Conservation (phyloP, 176 grass and related monocot genomes). For the Puya raimondii region DNA sequence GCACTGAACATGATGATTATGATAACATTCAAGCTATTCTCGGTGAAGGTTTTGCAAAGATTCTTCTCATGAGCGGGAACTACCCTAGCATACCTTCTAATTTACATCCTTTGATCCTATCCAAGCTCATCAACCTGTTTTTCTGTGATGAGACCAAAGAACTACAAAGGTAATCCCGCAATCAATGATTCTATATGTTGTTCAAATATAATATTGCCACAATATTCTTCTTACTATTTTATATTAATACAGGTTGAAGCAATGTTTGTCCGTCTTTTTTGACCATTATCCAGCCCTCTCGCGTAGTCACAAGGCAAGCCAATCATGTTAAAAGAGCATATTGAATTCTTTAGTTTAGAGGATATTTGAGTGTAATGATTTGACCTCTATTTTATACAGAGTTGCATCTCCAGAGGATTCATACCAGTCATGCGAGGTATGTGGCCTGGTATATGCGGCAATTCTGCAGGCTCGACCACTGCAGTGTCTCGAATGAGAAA, state of each 20-base stretch:
- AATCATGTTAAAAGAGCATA: not conserved
- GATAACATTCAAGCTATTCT: slow-evolving; percentile 62
- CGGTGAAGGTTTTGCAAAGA: slow-evolving; percentile 89
- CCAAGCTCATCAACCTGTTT: slow-evolving; percentile 56
- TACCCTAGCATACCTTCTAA: slow-evolving; percentile 51
- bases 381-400: slow-evolving; percentile 22
- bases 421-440: slow-evolving; percentile 62
- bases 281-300: slow-evolving; percentile 76
- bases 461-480: slow-evolving; percentile 36
- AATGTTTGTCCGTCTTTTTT: slow-evolving; percentile 88
- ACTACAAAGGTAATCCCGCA: slow-evolving; percentile 46
- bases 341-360: not conserved
- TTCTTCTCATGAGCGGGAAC: slow-evolving; percentile 69
- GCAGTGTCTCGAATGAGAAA: slow-evolving; percentile 67
- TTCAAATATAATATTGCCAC: not conserved
- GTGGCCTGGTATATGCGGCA: slow-evolving; percentile 89
- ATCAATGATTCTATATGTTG: not conserved
- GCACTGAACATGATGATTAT: slow-evolving; percentile 50
- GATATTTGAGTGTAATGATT: not conserved
- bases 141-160: slow-evolving; percentile 66
- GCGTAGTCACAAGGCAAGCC: slow-evolving; percentile 67
- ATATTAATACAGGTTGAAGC: slow-evolving; percentile 60
- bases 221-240: slow-evolving; percentile 6
- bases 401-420: slow-evolving; percentile 53
- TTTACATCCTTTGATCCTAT: slow-evolving; percentile 58